phyloP scores from a whole-genome alignment of 768 basidiomycete genomes.

The Tylopilus intermedius region DNA sequence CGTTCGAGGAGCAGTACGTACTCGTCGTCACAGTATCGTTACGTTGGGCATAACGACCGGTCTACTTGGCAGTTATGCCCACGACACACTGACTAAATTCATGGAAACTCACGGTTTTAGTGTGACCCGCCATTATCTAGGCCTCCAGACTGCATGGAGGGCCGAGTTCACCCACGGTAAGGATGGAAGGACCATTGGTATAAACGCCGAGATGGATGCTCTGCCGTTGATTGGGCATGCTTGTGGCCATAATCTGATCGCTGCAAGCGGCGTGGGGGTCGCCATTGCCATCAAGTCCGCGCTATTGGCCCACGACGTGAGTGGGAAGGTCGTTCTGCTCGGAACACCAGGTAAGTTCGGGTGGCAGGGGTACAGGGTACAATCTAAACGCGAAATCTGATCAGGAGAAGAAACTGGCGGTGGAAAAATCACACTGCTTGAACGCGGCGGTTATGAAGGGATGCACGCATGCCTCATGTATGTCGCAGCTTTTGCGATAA shows the following conservation, averaged over 20 bases:
- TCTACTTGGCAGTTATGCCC: conserved; percentile 52
- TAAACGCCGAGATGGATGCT: conserved; percentile 77
- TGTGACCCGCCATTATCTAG: conserved; percentile 68
- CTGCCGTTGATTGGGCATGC: conserved; percentile 55
- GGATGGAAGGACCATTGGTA: conserved; percentile 62
- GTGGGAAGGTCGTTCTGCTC: conserved; percentile 67
- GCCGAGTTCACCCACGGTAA: conserved; percentile 60
- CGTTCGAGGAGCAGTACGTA: conserved; percentile 59
- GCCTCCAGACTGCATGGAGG: conserved; percentile 71
- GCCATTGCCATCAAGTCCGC: conserved; percentile 72
- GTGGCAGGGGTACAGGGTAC: not conserved
- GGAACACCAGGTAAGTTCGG: conserved; percentile 63
- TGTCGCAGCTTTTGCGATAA: conserved; percentile 11
- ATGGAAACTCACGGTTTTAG: conserved; percentile 64
- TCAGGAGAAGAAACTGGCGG: conserved; percentile 75
- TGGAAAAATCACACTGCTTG: conserved; percentile 70
- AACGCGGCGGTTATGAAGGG: conserved; percentile 70
- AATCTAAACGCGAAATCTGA: conserved; percentile 6
- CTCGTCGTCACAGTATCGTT: not conserved
- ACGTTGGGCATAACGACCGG: conserved; percentile 4
- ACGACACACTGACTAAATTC: conserved; percentile 62
- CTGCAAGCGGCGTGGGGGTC: conserved; percentile 68
- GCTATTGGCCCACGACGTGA: conserved; percentile 53
- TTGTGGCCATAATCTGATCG: conserved; percentile 83
- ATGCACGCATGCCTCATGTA: conserved; percentile 83